Conservation (phyloP, 2,329 filamentous ascomycete species). For the Monosporascus cannonballus region DNA sequence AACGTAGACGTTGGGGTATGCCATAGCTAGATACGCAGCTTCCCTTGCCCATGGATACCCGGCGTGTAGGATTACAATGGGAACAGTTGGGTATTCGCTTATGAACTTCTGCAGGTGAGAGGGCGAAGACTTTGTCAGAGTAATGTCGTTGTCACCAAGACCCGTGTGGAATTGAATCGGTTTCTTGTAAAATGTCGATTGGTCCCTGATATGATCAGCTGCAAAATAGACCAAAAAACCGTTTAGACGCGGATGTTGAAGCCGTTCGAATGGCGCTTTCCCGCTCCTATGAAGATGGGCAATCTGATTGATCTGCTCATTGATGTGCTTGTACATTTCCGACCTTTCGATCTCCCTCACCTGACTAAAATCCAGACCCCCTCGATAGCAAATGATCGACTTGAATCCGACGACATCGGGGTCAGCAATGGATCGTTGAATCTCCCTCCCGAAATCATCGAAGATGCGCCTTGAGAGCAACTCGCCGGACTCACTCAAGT, state of each 20-base stretch:
- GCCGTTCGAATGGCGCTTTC: constrained; percentile 36
- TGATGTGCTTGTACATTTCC: constrained; percentile 33
- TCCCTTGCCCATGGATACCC: constrained; percentile 77
- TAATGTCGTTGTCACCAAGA: constrained; percentile 74
- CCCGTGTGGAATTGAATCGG: constrained; percentile 82
- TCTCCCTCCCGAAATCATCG: constrained; percentile 42
- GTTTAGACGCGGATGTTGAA: constrained; percentile 61
- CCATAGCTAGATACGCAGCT: constrained; percentile 69
- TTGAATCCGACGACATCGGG: constrained; percentile 73
- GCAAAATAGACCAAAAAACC: constrained; percentile 62
- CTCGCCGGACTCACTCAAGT: constrained; percentile 32
- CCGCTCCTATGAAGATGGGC: constrained; percentile 22
- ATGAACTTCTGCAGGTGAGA: constrained; percentile 71
- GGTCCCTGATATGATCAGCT: constrained; percentile 50
- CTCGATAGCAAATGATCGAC: constrained; percentile 75
- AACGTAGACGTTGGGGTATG: constrained; percentile 74
- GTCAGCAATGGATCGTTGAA: constrained; percentile 55
- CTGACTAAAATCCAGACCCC: constrained; percentile 56
- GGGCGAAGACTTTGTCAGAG: constrained; percentile 63
- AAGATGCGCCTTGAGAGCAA: constrained; percentile 38
- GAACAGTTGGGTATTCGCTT: constrained; percentile 59
- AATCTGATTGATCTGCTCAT: constrained; percentile 31
- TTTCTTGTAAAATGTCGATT: constrained; percentile 46
- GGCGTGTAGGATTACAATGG: constrained; percentile 73
- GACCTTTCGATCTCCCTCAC: constrained; percentile 32